Evolutionary conservation across 2,329 filamentous ascomycete species (phyloP).

Genomic region (Aurifilum marmelostoma): DNA sequence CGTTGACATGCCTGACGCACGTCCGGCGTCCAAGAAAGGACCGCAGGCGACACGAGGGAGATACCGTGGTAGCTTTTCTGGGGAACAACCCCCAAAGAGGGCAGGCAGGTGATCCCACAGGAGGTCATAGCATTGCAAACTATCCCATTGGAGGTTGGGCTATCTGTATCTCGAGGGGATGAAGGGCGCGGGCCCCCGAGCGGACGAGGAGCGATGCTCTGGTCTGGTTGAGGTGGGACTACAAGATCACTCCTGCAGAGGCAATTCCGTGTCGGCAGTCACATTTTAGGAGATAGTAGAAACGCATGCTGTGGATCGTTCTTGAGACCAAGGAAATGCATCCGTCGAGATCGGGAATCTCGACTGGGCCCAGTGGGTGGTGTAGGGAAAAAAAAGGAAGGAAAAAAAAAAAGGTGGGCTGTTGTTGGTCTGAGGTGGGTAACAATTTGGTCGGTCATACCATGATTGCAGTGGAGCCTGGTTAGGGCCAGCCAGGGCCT

Average conservation of each 20-base stretch:
- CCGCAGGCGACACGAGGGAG: neutral
- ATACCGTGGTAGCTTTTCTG: neutral
- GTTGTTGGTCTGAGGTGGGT: neutral
- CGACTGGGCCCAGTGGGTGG: neutral
- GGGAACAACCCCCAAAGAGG: neutral
- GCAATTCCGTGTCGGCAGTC: neutral
- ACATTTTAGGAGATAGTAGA: neutral
- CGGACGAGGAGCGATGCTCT: neutral
- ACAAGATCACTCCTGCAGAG: neutral
- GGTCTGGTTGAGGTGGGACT: neutral
- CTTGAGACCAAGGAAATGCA: neutral
- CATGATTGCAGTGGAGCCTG: neutral
- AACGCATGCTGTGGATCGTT: neutral
- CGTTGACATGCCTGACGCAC: neutral
- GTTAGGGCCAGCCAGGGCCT: no score
- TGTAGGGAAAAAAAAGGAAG: no score
- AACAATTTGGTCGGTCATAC: neutral
- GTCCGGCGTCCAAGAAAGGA: neutral
- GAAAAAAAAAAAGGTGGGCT: constrained; percentile 2
- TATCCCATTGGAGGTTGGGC: neutral
- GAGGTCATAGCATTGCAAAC: neutral
- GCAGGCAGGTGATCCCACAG: neutral
- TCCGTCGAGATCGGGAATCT: constrained; percentile 2
- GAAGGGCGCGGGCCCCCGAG: neutral
- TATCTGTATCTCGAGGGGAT: neutral